Evolutionary conservation across 2,329 filamentous ascomycete species (phyloP).

Genomic region (Xylaria arbuscula): DNA sequence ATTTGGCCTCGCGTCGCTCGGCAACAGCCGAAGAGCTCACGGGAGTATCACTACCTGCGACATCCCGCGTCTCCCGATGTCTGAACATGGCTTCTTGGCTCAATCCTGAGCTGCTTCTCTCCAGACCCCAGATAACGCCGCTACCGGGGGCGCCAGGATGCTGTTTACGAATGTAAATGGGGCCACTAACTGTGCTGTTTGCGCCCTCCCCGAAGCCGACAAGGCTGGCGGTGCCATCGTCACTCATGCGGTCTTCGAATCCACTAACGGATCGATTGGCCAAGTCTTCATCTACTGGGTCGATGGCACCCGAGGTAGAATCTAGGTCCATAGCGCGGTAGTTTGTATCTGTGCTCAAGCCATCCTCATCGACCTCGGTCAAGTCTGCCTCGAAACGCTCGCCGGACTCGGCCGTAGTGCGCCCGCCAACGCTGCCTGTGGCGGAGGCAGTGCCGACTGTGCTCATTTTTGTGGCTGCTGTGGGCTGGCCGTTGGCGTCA

Average conservation of each 20-base stretch:
- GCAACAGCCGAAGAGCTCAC: conserved; percentile 59
- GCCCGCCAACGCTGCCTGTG: conserved; percentile 79
- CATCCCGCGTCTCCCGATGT: conserved; percentile 46
- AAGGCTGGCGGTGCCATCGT: conserved; percentile 83
- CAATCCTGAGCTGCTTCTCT: conserved; percentile 64
- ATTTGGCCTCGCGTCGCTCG: conserved; percentile 69
- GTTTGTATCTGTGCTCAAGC: conserved; percentile 76
- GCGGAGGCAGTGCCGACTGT: conserved; percentile 93
- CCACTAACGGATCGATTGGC: conserved; percentile 61
- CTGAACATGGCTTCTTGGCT: conserved; percentile 57
- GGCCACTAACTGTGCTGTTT: conserved; percentile 83
- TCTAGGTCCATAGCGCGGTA: conserved; percentile 68
- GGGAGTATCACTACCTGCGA: conserved; percentile 56
- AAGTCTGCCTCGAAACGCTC: conserved; percentile 66
- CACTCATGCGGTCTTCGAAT: conserved; percentile 80
- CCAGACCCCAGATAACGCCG: conserved; percentile 55
- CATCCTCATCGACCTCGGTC: conserved; percentile 70
- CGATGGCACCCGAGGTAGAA: conserved; percentile 50
- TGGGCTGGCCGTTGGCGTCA: conserved; percentile 77
- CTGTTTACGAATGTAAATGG: conserved; percentile 70
- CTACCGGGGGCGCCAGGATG: conserved; percentile 54
- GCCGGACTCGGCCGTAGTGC: conserved; percentile 62
- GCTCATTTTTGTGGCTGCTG: conserved; percentile 79
- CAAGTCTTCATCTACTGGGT: conserved; percentile 54
- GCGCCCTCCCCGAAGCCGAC: conserved; percentile 95